These are phyloP conservation scores for Ophiostoma perfectum DNA, from an alignment of 2,329 filamentous ascomycete species.

Conservation along the genomic window DNA sequence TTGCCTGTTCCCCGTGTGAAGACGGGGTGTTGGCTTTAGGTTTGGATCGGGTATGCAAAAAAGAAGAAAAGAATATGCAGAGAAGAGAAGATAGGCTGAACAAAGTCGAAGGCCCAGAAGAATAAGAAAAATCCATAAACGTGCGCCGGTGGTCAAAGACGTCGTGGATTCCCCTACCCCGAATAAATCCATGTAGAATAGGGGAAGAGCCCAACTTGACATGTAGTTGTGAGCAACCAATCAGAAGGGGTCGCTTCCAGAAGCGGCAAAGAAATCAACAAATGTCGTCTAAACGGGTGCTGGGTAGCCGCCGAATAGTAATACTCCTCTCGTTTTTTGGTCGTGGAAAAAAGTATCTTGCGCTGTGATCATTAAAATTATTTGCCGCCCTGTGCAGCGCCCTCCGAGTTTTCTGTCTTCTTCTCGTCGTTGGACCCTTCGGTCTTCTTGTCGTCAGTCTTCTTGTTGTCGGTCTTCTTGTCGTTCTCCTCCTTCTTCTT, in stretches of 20 bases:
- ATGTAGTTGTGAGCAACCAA: neutral
- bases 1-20: neutral
- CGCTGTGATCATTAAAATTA: slow-evolving; percentile 11
- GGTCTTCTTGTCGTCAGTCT: slow-evolving; percentile 5
- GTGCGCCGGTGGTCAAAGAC: slow-evolving; percentile 3
- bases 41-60: neutral
- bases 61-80: slow-evolving; percentile 3
- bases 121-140: neutral
- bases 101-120: neutral
- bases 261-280: slow-evolving; percentile 14
- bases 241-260: slow-evolving; percentile 9
- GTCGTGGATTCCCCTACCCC: neutral
- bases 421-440: neutral
- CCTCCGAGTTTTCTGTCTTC: neutral
- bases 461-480: neutral
- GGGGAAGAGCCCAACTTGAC: neutral
- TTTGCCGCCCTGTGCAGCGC: slow-evolving; percentile 1
- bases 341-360: slow-evolving; percentile 6
- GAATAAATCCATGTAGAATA: neutral
- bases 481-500: slow-evolving; percentile 15
- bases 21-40: neutral
- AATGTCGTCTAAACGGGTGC: slow-evolving; percentile 7
- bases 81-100: slow-evolving; percentile 1
- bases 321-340: slow-evolving; percentile 6
- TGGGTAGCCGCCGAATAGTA: neutral